Evolutionary conservation across 208 protist species (phyloP).

Genomic region (Blechomonas ayalai): DNA sequence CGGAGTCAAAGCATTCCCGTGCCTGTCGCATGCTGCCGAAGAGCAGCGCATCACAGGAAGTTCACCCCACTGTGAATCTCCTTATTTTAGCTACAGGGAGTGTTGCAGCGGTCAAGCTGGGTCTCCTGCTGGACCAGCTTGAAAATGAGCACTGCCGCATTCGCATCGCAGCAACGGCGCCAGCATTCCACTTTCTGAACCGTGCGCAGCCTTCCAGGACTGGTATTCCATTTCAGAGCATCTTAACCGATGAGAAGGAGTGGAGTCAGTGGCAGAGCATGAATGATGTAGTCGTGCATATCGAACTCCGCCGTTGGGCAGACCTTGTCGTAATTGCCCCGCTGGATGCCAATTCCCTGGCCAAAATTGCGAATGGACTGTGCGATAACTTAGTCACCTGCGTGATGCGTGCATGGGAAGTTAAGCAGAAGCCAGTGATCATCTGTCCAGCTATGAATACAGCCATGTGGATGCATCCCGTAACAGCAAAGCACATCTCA

Average conservation of each 20-base stretch:
- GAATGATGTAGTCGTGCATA: constrained; percentile 89
- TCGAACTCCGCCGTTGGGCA: constrained; percentile 92
- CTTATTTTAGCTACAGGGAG: constrained; percentile 83
- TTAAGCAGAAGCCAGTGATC: constrained; percentile 85
- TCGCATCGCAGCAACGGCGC: constrained; percentile 73
- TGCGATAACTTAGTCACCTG: constrained; percentile 95
- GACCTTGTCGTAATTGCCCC: constrained; percentile 95
- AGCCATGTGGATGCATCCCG: constrained; percentile 95
- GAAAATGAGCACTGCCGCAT: constrained; percentile 54
- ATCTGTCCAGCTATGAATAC: constrained; percentile 99
- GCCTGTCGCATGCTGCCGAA: no score
- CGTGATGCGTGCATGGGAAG: constrained; percentile 94
- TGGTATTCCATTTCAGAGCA: constrained; percentile 61
- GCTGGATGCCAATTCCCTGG: constrained; percentile 95
- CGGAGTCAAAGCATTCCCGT: no score
- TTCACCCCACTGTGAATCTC: constrained; percentile 53
- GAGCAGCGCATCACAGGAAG: not conserved
- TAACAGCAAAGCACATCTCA: constrained; percentile 77
- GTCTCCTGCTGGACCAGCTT: constrained; percentile 73
- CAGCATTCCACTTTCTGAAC: constrained; percentile 69
- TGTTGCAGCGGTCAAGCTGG: constrained; percentile 84
- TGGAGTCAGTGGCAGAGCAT: constrained; percentile 76
- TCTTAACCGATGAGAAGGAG: constrained; percentile 82
- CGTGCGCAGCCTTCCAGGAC: constrained; percentile 50
- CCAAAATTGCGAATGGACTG: constrained; percentile 91